Percentiles rank a stretch among this genome's conserved stretches.
Conservation (phyloP, 1,284 basidiomycete species). For the Rhodotorula sp. region DNA sequence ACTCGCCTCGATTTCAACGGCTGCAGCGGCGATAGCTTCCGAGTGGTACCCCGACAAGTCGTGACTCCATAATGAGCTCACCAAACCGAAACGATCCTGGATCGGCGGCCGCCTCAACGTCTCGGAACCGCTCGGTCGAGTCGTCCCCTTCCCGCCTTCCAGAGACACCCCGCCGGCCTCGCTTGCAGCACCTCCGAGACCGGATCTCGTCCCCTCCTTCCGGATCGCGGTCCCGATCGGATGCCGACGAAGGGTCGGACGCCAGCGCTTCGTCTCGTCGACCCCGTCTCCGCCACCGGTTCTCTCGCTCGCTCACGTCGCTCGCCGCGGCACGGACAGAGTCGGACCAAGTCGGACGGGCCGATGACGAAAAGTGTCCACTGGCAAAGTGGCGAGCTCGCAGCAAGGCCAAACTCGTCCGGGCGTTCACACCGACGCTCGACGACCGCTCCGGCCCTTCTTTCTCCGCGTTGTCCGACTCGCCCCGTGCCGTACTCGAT, state of each 20-base stretch:
- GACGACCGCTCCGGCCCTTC: not conserved
- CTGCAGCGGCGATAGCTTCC: too few species aligned
- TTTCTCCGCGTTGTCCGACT: not conserved
- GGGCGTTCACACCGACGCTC: not conserved
- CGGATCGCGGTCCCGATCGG: not conserved
- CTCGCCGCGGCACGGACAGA: not conserved
- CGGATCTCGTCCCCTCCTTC: not conserved
- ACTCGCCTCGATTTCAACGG: too few species aligned
- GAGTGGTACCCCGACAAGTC: too few species aligned
- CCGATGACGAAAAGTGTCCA: not conserved
- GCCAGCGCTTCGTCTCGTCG: not conserved
- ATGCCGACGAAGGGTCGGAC: not conserved
- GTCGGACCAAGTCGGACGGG: not conserved
- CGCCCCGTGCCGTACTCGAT: not conserved
- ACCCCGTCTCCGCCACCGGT: slow-evolving; percentile 4
- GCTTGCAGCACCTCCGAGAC: not conserved
- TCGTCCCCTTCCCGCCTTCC: not conserved
- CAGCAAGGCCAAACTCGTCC: slow-evolving; percentile 13
- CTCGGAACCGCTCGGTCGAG: not conserved
- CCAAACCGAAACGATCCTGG: not conserved
- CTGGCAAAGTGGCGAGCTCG: slow-evolving; percentile 4
- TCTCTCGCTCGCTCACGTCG: slow-evolving; percentile 12
- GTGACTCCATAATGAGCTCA: not conserved
- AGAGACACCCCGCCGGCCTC: not conserved
- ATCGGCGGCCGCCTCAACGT: not conserved